Percentiles rank a stretch among this genome's conserved stretches.
Conservation (phyloP, 2,329 filamentous ascomycete genomes). For the Botrytis fabae region DNA sequence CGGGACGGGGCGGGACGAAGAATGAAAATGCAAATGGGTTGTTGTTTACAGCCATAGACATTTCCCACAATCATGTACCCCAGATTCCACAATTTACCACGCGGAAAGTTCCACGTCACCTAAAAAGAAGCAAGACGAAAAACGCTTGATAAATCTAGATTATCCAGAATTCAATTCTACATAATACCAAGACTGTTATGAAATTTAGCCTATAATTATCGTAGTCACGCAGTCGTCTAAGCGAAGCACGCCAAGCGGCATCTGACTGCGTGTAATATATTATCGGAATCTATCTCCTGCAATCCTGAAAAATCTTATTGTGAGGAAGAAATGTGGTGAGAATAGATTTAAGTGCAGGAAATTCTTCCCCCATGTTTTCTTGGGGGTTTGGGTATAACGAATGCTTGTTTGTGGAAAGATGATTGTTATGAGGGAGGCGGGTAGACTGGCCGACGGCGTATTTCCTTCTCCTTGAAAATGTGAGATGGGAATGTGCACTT, state of each 20-base stretch:
- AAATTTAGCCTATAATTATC: not conserved
- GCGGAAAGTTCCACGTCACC: not conserved
- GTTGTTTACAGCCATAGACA: not conserved
- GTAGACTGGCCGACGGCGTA: conserved; percentile 20
- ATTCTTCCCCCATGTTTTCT: not conserved
- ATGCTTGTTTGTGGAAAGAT: conserved; percentile 16
- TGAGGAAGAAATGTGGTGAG: not conserved
- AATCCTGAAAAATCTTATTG: not conserved
- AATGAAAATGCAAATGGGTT: not conserved
- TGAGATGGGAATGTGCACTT: not conserved
- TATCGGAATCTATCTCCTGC: not conserved
- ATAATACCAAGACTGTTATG: not conserved
- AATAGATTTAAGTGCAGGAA: not conserved
- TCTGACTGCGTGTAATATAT: conserved; percentile 3
- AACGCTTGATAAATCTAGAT: not conserved
- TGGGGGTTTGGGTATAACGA: not conserved
- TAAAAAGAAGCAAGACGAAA: no score
- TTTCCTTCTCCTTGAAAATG: not conserved
- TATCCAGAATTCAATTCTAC: not conserved
- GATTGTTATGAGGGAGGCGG: not conserved
- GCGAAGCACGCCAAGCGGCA: conserved; percentile 7
- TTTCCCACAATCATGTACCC: not conserved
- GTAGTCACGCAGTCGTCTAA: not conserved
- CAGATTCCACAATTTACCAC: not conserved
- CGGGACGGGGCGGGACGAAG: no score